These are phyloP conservation scores for Globisporangium acanthophoron DNA, from an alignment of 352 stramenopile species.

Conservation along the genomic window DNA sequence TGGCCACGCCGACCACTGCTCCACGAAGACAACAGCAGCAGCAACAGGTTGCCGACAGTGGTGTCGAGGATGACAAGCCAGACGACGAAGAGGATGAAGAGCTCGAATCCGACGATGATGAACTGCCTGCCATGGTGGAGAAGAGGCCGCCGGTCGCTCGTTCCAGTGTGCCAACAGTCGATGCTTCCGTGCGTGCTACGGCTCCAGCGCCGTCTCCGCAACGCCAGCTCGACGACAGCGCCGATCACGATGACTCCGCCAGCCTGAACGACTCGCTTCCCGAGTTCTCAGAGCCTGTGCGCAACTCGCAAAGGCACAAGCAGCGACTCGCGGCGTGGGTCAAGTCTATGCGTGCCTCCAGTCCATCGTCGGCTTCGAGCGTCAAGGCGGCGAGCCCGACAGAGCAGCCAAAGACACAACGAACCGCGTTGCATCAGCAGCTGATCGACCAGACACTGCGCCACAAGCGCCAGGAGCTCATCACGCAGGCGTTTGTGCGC, in stretches of 20 bases:
- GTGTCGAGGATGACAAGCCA: background rate
- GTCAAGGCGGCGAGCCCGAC: background rate
- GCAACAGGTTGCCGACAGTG: background rate
- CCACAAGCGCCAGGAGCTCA: constrained; percentile 30
- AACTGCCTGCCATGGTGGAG: constrained; percentile 56
- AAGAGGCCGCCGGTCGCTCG: constrained; percentile 14
- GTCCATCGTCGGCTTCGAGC: background rate
- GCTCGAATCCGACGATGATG: constrained; percentile 21
- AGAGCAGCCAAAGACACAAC: constrained; percentile 8
- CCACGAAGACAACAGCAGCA: background rate
- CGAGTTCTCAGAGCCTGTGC: constrained; percentile 25
- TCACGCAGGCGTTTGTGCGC: constrained; percentile 33
- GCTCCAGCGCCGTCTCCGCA: background rate
- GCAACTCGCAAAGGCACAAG: background rate
- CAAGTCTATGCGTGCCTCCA: background rate
- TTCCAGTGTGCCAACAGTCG: background rate
- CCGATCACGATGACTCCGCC: constrained; percentile 6
- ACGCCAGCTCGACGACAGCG: background rate
- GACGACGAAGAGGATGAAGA: constrained; percentile 12
- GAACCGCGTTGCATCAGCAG: constrained; percentile 45
- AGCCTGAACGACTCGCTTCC: constrained; percentile 25
- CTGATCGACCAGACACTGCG: constrained; percentile 51
- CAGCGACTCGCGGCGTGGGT: constrained; percentile 1
- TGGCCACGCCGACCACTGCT: constrained; percentile 15
- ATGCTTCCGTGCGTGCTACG: background rate